Evolutionary conservation across 306 rosid genomes (phyloP).

Genomic region (Lathyrus tuberosus): DNA sequence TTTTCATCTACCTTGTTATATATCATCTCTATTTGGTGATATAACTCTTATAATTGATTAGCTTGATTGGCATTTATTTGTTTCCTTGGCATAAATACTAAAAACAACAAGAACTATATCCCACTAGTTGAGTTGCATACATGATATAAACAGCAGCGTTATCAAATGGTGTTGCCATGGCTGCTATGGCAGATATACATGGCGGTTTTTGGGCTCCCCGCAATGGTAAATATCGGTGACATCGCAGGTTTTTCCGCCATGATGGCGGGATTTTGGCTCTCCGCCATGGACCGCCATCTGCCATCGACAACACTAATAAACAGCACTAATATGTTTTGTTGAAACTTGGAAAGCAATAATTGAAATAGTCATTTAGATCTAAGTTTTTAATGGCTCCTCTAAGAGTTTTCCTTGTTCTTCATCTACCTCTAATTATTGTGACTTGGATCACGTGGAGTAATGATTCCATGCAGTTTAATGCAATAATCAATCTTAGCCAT

Average conservation of each 20-base stretch:
- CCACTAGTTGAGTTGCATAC: conserved; percentile 1
- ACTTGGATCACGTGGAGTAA: too few species aligned
- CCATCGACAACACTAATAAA: not conserved
- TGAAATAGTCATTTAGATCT: not conserved
- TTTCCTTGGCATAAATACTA: conserved; percentile 5
- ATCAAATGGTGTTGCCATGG: too few species aligned
- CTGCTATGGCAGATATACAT: too few species aligned
- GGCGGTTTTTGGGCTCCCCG: too few species aligned
- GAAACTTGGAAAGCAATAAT: not conserved
- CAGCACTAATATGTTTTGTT: not conserved
- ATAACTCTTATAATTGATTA: not conserved
- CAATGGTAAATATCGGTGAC: too few species aligned
- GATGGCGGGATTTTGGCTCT: too few species aligned
- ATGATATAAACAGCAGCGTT: not conserved
- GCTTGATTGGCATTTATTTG: conserved; percentile 6
- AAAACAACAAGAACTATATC: not conserved
- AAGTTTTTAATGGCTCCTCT: not conserved
- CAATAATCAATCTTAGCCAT: too few species aligned
- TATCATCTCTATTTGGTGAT: conserved; percentile 20
- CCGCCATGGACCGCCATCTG: too few species aligned
- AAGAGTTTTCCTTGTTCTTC: too few species aligned
- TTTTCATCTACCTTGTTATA: not conserved
- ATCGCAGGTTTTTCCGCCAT: too few species aligned
- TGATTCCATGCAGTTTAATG: too few species aligned
- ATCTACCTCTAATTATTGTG: too few species aligned